A percentile compares a stretch with the other conserved stretches of the same genome.
These are phyloP conservation scores for Craspedostauros australis DNA, from an alignment of 108 stramenopile species.

Conservation along the genomic window DNA sequence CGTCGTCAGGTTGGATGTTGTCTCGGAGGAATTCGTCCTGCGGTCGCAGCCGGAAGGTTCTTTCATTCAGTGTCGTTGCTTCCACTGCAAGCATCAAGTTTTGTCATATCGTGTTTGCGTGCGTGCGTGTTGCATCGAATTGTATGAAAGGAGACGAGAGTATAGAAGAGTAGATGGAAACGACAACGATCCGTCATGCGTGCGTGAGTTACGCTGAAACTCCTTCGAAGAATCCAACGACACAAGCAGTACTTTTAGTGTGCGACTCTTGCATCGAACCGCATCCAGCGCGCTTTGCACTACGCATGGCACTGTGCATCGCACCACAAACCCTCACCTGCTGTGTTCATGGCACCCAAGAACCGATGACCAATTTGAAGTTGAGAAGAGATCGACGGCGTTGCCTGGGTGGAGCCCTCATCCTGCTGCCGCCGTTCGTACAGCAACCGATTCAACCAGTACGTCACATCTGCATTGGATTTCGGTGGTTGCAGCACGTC, in stretches of 20 bases:
- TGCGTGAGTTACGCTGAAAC: too few relatives aligned
- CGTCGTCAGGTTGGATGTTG: constrained; percentile 56
- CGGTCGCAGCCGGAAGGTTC: constrained; percentile 35
- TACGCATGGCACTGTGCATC: too few relatives aligned
- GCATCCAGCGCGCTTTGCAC: too few relatives aligned
- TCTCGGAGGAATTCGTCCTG: constrained; percentile 82
- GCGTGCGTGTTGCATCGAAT: neutral
- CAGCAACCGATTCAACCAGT: constrained; percentile 60
- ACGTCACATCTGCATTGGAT: constrained; percentile 66
- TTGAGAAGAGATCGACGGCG: too few relatives aligned
- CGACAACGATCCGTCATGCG: too few relatives aligned
- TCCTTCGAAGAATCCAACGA: too few relatives aligned
- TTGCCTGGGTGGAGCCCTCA: neutral
- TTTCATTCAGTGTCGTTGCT: constrained; percentile 69
- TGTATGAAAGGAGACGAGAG: neutral
- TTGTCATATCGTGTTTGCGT: too few relatives aligned
- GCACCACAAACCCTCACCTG: constrained; percentile 9
- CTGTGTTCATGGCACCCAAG: constrained; percentile 72
- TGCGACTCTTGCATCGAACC: too few relatives aligned
- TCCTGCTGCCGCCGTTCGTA: constrained; percentile 1
- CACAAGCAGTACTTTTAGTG: too few relatives aligned
- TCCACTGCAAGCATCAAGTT: too few relatives aligned
- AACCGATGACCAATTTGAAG: too few relatives aligned
- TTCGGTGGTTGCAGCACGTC: constrained; percentile 49
- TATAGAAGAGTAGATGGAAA: neutral